Percentiles rank a stretch among this genome's conserved stretches.
Conservation (phyloP, 2,329 filamentous ascomycete species). For the Sporothrix dimorphospora region DNA sequence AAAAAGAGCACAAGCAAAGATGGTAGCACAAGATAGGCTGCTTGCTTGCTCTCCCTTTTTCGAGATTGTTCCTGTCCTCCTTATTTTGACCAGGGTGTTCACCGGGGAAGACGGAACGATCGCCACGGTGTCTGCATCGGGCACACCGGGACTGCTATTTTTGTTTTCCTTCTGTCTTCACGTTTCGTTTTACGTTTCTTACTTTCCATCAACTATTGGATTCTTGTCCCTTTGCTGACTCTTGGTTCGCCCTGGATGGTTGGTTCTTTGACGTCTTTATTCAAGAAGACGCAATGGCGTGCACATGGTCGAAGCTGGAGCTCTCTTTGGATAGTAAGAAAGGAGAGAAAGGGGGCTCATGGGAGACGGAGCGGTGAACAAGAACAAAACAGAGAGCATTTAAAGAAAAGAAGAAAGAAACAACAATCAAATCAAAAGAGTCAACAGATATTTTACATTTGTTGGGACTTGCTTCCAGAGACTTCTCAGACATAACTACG, state of each 20-base stretch:
- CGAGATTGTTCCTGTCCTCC: neutral
- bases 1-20: neutral
- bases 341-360: neutral
- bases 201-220: neutral
- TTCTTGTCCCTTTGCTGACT: constrained; percentile 14
- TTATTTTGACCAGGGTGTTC: neutral
- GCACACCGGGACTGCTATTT: constrained; percentile 12
- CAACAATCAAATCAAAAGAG: neutral
- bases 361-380: neutral
- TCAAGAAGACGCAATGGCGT: neutral
- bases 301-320: constrained; percentile 22
- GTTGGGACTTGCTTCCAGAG: neutral
- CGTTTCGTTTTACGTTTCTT: neutral
- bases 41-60: neutral
- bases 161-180: neutral
- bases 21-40: constrained; percentile 9
- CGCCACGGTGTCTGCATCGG: neutral
- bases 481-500: neutral
- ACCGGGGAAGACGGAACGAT: constrained; percentile 16
- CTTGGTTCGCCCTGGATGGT: neutral
- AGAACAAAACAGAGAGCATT: neutral
- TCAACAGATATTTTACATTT: neutral
- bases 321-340: constrained; percentile 22
- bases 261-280: neutral
- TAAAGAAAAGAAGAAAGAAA: neutral